Evolutionary conservation across 441 rosid species (phyloP).

Genomic region (Kokia cookei): DNA sequence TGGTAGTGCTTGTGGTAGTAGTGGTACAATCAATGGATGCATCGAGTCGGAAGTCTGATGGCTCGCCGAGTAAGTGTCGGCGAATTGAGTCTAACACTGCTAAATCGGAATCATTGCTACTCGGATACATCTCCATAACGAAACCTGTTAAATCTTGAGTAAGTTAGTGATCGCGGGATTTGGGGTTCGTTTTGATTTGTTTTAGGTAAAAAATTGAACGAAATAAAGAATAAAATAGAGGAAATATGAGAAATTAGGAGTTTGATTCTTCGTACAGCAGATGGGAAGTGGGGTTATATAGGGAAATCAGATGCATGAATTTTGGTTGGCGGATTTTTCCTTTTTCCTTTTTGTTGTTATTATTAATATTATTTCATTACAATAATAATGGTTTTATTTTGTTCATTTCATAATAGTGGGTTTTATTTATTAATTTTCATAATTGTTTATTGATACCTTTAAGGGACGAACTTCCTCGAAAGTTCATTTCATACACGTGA

Average conservation of each 20-base stretch:
- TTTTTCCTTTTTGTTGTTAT: not conserved
- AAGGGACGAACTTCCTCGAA: slow-evolving; percentile 5
- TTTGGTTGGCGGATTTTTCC: not conserved
- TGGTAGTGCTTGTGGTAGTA: not conserved
- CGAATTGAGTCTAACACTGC: slow-evolving; percentile 29
- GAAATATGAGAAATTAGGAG: not conserved
- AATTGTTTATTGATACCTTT: not conserved
- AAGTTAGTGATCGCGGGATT: not conserved
- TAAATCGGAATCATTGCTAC: slow-evolving; percentile 20
- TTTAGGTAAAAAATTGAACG: too few species aligned
- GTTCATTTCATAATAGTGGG: not conserved
- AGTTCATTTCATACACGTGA: slow-evolving; percentile 7
- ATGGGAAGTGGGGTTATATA: slow-evolving; percentile 6
- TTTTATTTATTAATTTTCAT: not conserved
- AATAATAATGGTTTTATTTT: not conserved
- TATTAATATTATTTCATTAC: too few species aligned
- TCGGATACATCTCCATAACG: slow-evolving; percentile 18
- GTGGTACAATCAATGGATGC: slow-evolving; percentile 10
- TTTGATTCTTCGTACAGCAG: not conserved
- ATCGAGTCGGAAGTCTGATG: not conserved
- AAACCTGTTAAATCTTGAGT: not conserved
- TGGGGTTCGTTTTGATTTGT: not conserved
- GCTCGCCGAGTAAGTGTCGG: slow-evolving; percentile 26
- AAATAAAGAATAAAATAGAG: not conserved
- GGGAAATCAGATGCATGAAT: slow-evolving; percentile 17